A percentile compares a stretch with the other conserved stretches of the same genome.
phyloP scores from a whole-genome alignment of 352 stramenopile genomes.

The Blastocystis sp. region DNA sequence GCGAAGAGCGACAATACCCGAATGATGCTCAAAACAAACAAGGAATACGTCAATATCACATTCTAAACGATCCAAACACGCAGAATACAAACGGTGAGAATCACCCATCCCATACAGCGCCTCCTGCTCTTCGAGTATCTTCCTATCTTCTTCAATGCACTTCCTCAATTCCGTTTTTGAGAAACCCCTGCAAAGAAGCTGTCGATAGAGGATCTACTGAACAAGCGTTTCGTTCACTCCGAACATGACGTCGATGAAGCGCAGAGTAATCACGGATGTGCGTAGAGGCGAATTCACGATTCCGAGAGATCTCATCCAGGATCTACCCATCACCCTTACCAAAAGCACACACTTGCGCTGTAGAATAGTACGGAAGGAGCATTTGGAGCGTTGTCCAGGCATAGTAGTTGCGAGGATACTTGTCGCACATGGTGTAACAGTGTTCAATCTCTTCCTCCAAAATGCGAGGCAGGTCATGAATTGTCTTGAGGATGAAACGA shows the following conservation, averaged over 20 bases:
- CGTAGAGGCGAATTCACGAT: slow-evolving; percentile 28
- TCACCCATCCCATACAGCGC: background rate
- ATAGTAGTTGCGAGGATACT: slow-evolving; percentile 65
- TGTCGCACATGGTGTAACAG: slow-evolving; percentile 50
- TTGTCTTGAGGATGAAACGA: slow-evolving; percentile 6
- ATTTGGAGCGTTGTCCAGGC: slow-evolving; percentile 50
- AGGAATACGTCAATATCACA: background rate
- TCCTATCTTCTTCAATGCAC: background rate
- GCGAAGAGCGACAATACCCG: too few species aligned
- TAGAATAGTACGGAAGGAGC: slow-evolving; percentile 20
- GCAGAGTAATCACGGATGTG: slow-evolving; percentile 66
- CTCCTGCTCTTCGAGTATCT: background rate
- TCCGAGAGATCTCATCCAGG: background rate
- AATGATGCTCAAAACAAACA: background rate
- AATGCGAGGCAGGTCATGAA: background rate
- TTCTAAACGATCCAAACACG: background rate
- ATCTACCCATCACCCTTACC: background rate
- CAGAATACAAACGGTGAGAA: background rate
- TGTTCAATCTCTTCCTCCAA: slow-evolving; percentile 23
- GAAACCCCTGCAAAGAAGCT: background rate
- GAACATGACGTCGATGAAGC: slow-evolving; percentile 45
- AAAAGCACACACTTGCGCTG: background rate
- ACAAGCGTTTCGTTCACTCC: background rate
- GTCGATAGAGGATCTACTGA: background rate
- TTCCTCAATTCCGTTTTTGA: background rate